These are phyloP conservation scores for Adansonia madagascariensis DNA, from an alignment of 441 rosid species.

Conservation along the genomic window DNA sequence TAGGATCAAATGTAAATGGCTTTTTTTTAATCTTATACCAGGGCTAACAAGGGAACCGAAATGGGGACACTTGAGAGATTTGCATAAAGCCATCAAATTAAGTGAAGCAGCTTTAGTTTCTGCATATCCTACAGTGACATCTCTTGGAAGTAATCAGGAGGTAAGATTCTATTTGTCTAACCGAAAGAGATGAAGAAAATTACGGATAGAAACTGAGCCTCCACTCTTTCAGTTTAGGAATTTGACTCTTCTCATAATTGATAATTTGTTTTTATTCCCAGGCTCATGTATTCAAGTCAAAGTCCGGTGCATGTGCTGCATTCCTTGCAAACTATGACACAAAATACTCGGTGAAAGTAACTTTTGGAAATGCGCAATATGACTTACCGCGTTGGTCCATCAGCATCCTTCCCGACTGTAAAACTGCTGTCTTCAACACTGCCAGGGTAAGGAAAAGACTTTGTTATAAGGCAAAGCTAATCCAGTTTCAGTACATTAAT, in stretches of 20 bases:
- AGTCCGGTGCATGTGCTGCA: conserved; percentile 52
- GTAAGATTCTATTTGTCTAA: conserved; percentile 26
- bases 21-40: conserved; percentile 25
- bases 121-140: conserved; percentile 44
- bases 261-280: conserved; percentile 16
- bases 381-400: conserved; percentile 55
- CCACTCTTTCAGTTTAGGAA: background rate
- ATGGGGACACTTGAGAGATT: conserved; percentile 57
- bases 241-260: background rate
- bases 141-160: conserved; percentile 52
- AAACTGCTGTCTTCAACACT: conserved; percentile 56
- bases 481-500: background rate
- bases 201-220: background rate
- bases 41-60: conserved; percentile 59
- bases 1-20: background rate
- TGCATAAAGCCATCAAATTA: conserved; percentile 57
- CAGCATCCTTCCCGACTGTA: conserved; percentile 68
- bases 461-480: background rate
- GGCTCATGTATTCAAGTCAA: conserved; percentile 51
- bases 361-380: conserved; percentile 49
- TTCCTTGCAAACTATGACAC: conserved; percentile 59
- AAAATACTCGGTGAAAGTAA: conserved; percentile 29
- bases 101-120: conserved; percentile 62
- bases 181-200: background rate
- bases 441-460: conserved; percentile 39